These are phyloP conservation scores for Apostasia ramifera DNA, from an alignment of 106 monocot genomes.

Conservation along the genomic window DNA sequence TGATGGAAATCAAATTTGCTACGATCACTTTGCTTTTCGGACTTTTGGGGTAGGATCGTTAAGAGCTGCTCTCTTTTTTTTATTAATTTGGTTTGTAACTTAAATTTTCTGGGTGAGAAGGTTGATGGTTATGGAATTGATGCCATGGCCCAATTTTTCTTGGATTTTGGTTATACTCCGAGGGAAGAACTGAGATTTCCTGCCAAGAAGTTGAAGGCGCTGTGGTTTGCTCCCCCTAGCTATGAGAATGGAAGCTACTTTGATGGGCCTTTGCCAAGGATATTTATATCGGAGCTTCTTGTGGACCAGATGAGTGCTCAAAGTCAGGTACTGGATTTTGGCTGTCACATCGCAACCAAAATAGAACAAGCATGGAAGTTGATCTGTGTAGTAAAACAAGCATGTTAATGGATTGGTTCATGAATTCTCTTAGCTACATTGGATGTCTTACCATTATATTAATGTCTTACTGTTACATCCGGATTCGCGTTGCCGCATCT, in stretches of 20 bases:
- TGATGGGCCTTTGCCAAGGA: slow-evolving; percentile 71
- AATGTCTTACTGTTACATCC: too few relatives aligned
- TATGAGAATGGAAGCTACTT: slow-evolving; percentile 25
- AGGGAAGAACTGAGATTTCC: slow-evolving; percentile 91
- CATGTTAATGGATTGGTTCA: too few relatives aligned
- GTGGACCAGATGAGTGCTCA: slow-evolving; percentile 72
- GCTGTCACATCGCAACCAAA: too few relatives aligned
- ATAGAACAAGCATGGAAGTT: too few relatives aligned
- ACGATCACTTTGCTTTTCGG: slow-evolving; percentile 95
- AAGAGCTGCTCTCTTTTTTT: not conserved
- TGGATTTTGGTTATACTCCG: slow-evolving; percentile 75
- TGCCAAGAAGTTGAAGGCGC: slow-evolving; percentile 78
- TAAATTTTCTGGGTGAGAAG: slow-evolving; percentile 26
- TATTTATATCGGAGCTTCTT: slow-evolving; percentile 95
- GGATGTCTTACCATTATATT: too few relatives aligned
- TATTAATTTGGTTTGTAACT: not conserved
- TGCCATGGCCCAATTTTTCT: slow-evolving; percentile 74
- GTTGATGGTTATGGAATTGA: slow-evolving; percentile 88
- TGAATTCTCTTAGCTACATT: too few relatives aligned
- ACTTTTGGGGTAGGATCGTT: slow-evolving; percentile 69
- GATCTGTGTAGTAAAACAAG: too few relatives aligned
- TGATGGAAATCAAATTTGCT: slow-evolving; percentile 61
- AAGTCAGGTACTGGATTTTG: slow-evolving; percentile 41
- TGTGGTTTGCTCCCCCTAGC: slow-evolving; percentile 89
- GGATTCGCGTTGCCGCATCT: too few relatives aligned